Evolutionary conservation across 2,329 filamentous ascomycete genomes (phyloP).

Genomic region (Arthroderma sp.): DNA sequence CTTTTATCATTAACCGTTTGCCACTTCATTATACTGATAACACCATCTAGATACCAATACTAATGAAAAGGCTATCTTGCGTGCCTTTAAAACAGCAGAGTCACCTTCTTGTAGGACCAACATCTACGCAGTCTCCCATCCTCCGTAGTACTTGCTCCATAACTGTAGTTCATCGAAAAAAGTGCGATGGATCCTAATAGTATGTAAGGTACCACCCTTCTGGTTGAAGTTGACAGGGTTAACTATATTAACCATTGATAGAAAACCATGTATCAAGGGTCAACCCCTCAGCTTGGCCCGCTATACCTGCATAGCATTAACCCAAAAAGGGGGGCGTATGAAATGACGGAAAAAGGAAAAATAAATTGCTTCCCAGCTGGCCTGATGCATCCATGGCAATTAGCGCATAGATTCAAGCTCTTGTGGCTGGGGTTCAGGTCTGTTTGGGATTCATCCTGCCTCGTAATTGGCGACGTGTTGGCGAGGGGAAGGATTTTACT

Average conservation of each 20-base stretch:
- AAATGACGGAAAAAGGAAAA: neutral
- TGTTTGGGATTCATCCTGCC: neutral
- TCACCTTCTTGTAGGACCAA: neutral
- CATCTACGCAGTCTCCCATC: neutral
- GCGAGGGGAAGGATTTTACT: neutral
- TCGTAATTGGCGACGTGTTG: neutral
- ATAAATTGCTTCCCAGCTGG: neutral
- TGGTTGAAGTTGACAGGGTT: neutral
- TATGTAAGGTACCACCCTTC: neutral
- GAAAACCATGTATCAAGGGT: neutral
- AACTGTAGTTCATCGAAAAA: neutral
- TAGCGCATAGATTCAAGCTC: neutral
- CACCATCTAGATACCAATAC: neutral
- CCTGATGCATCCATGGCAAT: neutral
- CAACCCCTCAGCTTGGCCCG: neutral
- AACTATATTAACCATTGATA: neutral
- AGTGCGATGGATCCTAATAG: neutral
- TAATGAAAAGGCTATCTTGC: neutral
- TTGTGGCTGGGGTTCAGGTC: neutral
- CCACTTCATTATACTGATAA: neutral
- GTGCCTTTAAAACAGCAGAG: neutral
- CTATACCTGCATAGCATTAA: neutral
- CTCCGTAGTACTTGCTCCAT: neutral
- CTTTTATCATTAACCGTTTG: neutral
- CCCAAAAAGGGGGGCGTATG: neutral